These are phyloP conservation scores for Thelephora aurantiotincta DNA, from an alignment of 768 basidiomycete species.

Conservation along the genomic window DNA sequence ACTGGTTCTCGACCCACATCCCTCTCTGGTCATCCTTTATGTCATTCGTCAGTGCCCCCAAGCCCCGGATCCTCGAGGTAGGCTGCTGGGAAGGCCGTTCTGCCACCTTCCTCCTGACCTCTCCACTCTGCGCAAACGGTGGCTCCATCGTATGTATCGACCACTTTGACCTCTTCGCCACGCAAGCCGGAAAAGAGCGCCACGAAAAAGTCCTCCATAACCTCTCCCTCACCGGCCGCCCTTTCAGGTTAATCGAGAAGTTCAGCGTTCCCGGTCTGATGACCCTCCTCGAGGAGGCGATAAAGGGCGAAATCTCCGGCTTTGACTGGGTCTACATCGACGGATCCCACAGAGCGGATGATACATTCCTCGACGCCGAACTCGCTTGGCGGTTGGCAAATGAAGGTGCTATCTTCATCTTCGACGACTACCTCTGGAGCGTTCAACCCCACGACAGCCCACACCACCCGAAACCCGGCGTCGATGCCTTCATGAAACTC, in stretches of 20 bases:
- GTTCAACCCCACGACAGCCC: constrained; percentile 30
- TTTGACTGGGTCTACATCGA: constrained; percentile 50
- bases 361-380: constrained; percentile 48
- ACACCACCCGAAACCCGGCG: constrained; percentile 41
- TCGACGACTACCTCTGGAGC: constrained; percentile 46
- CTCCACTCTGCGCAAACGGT: constrained; percentile 25
- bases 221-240: constrained; percentile 27
- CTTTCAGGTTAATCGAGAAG: constrained; percentile 30
- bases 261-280: constrained; percentile 41
- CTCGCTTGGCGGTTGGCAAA: constrained; percentile 40
- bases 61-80: constrained; percentile 39
- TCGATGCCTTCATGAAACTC: constrained; percentile 38
- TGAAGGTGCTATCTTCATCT: constrained; percentile 35
- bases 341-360: constrained; percentile 45
- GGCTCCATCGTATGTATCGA: constrained; percentile 41
- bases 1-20: constrained; percentile 39
- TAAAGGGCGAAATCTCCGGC: constrained; percentile 20
- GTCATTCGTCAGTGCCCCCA: constrained; percentile 19
- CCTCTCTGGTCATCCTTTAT: constrained; percentile 29
- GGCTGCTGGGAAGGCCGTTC: constrained; percentile 56
- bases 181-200: constrained; percentile 32
- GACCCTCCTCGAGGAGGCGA: constrained; percentile 32
- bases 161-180: constrained; percentile 40
- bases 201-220: constrained; percentile 31
- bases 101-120: constrained; percentile 35